Evolutionary conservation across 371 early-diverging fungal genomes (phyloP).

Genomic region (Conidiobolus incongruus): DNA sequence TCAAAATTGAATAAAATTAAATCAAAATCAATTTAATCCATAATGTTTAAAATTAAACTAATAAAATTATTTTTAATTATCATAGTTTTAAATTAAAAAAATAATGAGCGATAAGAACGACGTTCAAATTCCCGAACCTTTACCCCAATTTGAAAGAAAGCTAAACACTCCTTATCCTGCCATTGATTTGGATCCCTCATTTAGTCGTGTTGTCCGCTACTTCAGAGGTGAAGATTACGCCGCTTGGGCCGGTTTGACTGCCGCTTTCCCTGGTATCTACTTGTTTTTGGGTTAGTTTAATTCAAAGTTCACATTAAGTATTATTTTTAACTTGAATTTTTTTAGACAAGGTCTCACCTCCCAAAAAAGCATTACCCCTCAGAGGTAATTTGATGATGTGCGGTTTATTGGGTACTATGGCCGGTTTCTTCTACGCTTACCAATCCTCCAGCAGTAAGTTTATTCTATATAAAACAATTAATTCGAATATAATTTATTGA

Average conservation of each 20-base stretch:
- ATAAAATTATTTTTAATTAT: no score
- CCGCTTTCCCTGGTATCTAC: slow-evolving; percentile 47
- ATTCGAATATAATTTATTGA: neutral
- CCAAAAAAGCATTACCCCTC: neutral
- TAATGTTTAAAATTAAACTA: no score
- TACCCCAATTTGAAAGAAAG: neutral
- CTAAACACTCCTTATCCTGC: slow-evolving; percentile 29
- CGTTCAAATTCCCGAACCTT: neutral
- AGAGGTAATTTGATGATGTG: slow-evolving; percentile 5
- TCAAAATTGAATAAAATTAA: no score
- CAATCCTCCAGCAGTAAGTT: slow-evolving; percentile 38
- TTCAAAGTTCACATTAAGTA: neutral
- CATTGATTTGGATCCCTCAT: slow-evolving; percentile 56
- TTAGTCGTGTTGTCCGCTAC: slow-evolving; percentile 68
- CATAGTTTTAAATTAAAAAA: no score
- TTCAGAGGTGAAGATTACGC: slow-evolving; percentile 65
- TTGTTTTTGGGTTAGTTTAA: slow-evolving; percentile 41
- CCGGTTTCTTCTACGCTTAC: slow-evolving; percentile 45
- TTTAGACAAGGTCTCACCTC: neutral
- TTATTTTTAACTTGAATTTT: neutral
- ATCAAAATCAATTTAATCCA: no score
- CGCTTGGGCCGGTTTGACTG: slow-evolving; percentile 37
- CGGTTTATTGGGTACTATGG: slow-evolving; percentile 27
- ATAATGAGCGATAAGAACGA: neutral
- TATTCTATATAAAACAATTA: neutral